These are phyloP conservation scores for Boletellus ananas DNA, from an alignment of 768 basidiomycete species.

Conservation along the genomic window DNA sequence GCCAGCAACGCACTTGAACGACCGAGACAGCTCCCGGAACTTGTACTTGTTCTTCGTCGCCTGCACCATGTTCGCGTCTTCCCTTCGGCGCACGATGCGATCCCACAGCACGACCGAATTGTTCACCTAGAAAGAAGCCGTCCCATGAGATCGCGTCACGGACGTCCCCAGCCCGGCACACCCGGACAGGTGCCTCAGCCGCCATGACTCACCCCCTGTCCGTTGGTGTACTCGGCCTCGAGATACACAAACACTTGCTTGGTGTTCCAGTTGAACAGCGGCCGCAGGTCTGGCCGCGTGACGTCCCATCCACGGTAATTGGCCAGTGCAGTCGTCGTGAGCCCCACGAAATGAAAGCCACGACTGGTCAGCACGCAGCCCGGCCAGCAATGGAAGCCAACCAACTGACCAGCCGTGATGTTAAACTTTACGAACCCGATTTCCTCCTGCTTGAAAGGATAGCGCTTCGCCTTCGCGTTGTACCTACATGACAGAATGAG, in stretches of 20 bases:
- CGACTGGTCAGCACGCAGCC: constrained; percentile 22
- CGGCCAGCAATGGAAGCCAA: constrained; percentile 25
- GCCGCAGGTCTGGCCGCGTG: constrained; percentile 57
- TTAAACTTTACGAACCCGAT: constrained; percentile 80
- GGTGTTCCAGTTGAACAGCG: constrained; percentile 95
- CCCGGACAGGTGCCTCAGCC: neutral
- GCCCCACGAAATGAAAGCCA: constrained; percentile 22
- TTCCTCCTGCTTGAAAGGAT: constrained; percentile 63
- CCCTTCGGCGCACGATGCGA: constrained; percentile 78
- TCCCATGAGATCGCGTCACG: constrained; percentile 8
- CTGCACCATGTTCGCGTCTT: constrained; percentile 58
- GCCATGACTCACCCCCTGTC: constrained; percentile 57
- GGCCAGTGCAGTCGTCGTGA: neutral
- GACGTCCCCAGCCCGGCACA: constrained; percentile 5
- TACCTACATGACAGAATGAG: constrained; percentile 33
- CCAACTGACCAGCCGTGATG: constrained; percentile 63
- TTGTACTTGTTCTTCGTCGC: constrained; percentile 74
- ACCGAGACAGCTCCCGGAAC: constrained; percentile 67
- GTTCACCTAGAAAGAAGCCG: constrained; percentile 42
- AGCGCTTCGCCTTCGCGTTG: constrained; percentile 48
- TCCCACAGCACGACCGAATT: constrained; percentile 92
- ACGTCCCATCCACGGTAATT: constrained; percentile 12
- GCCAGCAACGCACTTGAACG: constrained; percentile 69
- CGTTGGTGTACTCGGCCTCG: constrained; percentile 75
- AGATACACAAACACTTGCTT: constrained; percentile 90